These are phyloP conservation scores for Triadica sebifera DNA, from an alignment of 345 rosid species.

Conservation along the genomic window DNA sequence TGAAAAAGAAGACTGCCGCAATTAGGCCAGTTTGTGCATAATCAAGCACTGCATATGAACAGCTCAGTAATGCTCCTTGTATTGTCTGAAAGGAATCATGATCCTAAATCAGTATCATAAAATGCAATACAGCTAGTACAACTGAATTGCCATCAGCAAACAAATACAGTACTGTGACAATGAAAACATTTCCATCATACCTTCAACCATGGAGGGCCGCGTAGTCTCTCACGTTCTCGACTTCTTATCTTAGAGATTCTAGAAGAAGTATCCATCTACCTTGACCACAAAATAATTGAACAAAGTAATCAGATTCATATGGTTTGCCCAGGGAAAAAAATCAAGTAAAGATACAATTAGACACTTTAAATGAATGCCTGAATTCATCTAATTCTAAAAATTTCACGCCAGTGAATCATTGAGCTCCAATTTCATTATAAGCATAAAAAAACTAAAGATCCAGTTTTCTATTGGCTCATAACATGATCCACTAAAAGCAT, in stretches of 20 bases:
- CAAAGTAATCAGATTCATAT: constrained; percentile 13
- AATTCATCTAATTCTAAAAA: background rate
- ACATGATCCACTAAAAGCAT: background rate
- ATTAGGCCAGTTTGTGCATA: constrained; percentile 96
- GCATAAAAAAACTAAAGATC: background rate
- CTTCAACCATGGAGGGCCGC: constrained; percentile 96
- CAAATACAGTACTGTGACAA: background rate
- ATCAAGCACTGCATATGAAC: constrained; percentile 78
- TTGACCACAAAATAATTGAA: constrained; percentile 45
- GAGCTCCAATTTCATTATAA: background rate
- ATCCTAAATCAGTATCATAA: constrained; percentile 13
- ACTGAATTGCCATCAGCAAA: constrained; percentile 5
- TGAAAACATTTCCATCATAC: constrained; percentile 35
- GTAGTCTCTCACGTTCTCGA: constrained; percentile 88
- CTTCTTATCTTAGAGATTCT: constrained; percentile 92
- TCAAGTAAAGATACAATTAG: background rate
- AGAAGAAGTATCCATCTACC: constrained; percentile 95
- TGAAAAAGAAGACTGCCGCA: constrained; percentile 94
- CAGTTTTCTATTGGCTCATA: background rate
- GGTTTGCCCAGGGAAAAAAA: background rate
- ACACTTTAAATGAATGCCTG: background rate
- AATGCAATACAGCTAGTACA: background rate
- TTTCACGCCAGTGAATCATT: background rate
- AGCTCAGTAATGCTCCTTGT: constrained; percentile 83
- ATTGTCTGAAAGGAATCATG: constrained; percentile 43